Evolutionary conservation across 805 yeast genomes (phyloP), one percentile per base, ranked within the genome.

Genomic region (Cyberlindnera mississippiensis): DNA sequence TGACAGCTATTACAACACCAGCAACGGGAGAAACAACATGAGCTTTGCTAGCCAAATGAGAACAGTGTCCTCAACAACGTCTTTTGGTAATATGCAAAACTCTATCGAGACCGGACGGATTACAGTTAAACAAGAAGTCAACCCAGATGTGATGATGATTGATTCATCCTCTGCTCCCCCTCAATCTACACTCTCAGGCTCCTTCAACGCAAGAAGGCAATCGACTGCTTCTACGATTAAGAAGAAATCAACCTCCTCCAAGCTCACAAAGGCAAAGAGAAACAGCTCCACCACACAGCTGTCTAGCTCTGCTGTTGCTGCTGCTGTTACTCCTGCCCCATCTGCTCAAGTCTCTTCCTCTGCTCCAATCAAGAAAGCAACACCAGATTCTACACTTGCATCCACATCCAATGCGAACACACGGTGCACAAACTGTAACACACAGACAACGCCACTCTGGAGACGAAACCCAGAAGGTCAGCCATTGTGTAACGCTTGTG

Each of bases 401-500:
- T 16, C 37, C 2, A 6, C 32, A 11, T 33, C 53, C 4, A 54
- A 53, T 27, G 35, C 41, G 10, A 54, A 51, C 35, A 57, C 59
- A 3, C 48, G 59, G 35, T 91, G 98, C 63, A 81, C 91, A 14
- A 91, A 91, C 64, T 91, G 99, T 63, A 82, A 84, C 56, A 91
- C 99, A 0, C 79, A 75, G 49, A 89, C 95, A 14, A 91, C 99
- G 0, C 99, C 99, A 1, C 63, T 91, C 14, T 91, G 99, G 99
- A 71, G 99, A 53, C 72, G 97, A 37, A 87, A 88, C 54, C 89
- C 95, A 0, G 86, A 85, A 45, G 97, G 97, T 2, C 83, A 86
- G 56, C 95, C 96, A 0, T 68, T 91, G 45, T 91, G 98, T 66
- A 91, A 91, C 62, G 98, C 99, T 0, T 91, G 99, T 68, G 99